phyloP scores from a whole-genome alignment of 306 rosid species.

The Fragaria nilgerrensis region DNA sequence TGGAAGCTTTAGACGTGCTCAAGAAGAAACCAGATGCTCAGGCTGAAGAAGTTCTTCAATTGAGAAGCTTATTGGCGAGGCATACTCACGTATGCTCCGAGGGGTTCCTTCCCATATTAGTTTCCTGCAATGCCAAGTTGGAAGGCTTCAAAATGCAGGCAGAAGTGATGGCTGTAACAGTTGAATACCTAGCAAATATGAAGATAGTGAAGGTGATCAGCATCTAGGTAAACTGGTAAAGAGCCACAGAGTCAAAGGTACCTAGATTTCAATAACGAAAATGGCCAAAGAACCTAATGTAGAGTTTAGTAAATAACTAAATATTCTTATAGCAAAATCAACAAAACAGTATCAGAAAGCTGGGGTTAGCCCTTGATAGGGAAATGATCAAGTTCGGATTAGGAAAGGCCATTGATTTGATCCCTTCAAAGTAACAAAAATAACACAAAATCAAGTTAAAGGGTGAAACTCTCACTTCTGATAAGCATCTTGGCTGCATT shows the following conservation, averaged over 20 bases:
- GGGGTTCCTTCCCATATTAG: background rate
- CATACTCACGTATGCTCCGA: slow-evolving; percentile 43
- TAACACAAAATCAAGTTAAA: background rate
- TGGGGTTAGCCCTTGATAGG: background rate
- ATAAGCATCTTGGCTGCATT: slow-evolving; percentile 29
- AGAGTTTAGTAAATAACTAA: background rate
- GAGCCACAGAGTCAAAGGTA: background rate
- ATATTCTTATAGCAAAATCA: background rate
- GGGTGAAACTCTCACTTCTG: slow-evolving; percentile 4
- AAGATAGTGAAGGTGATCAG: background rate
- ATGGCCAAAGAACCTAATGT: background rate
- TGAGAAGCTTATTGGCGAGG: slow-evolving; percentile 91
- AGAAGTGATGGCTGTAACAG: slow-evolving; percentile 13
- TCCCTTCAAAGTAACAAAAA: background rate
- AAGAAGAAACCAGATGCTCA: slow-evolving; percentile 75
- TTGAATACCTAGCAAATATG: slow-evolving; percentile 16
- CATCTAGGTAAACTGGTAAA: background rate
- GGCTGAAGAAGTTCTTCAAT: slow-evolving; percentile 66
- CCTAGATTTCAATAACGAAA: background rate
- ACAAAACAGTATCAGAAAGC: background rate
- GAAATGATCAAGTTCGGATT: background rate
- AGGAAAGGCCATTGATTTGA: background rate
- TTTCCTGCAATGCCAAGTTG: too few species aligned
- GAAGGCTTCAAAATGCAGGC: too few species aligned
- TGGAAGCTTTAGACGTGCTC: slow-evolving; percentile 77